Conservation (phyloP, 805 yeast genomes). For the Danielozyma ontarioensis region DNA sequence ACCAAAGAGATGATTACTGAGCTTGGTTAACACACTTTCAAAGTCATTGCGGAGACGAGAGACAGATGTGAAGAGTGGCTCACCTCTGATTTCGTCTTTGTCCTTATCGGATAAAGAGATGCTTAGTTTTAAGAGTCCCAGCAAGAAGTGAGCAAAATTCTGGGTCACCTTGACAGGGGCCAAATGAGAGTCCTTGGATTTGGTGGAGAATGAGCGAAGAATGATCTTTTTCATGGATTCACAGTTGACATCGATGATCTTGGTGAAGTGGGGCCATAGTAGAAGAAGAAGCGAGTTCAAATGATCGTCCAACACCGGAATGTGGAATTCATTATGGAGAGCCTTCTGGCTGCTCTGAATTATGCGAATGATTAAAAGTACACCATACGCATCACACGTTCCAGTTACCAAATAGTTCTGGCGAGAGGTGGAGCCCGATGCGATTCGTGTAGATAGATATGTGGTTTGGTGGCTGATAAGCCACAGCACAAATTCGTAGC, state of each 20-base stretch:
- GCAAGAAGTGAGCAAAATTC: slow-evolving; percentile 67
- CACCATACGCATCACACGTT: slow-evolving; percentile 71
- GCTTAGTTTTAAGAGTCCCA: slow-evolving; percentile 61
- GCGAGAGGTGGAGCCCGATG: slow-evolving; percentile 35
- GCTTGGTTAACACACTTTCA: slow-evolving; percentile 70
- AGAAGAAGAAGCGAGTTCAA: slow-evolving; percentile 58
- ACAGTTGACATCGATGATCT: slow-evolving; percentile 71
- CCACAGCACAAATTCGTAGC: slow-evolving; percentile 43
- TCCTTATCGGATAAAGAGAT: slow-evolving; percentile 13
- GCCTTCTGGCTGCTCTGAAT: slow-evolving; percentile 61
- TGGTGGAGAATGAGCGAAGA: slow-evolving; percentile 21
- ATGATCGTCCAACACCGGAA: slow-evolving; percentile 69
- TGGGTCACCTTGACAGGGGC: slow-evolving; percentile 63
- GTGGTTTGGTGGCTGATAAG: slow-evolving; percentile 41
- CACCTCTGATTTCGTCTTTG: slow-evolving; percentile 35
- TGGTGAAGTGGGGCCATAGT: slow-evolving; percentile 86
- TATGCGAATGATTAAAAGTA: slow-evolving; percentile 68
- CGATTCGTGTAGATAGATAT: slow-evolving; percentile 44
- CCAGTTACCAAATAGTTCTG: slow-evolving; percentile 12
- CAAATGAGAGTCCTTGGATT: slow-evolving; percentile 18
- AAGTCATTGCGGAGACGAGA: slow-evolving; percentile 70
- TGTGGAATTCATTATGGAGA: slow-evolving; percentile 57
- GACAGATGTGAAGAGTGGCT: slow-evolving; percentile 70
- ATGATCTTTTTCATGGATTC: slow-evolving; percentile 56
- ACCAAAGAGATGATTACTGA: slow-evolving; percentile 43